phyloP scores from a whole-genome alignment of 768 basidiomycete genomes.

The Wakefieldia striispora region DNA sequence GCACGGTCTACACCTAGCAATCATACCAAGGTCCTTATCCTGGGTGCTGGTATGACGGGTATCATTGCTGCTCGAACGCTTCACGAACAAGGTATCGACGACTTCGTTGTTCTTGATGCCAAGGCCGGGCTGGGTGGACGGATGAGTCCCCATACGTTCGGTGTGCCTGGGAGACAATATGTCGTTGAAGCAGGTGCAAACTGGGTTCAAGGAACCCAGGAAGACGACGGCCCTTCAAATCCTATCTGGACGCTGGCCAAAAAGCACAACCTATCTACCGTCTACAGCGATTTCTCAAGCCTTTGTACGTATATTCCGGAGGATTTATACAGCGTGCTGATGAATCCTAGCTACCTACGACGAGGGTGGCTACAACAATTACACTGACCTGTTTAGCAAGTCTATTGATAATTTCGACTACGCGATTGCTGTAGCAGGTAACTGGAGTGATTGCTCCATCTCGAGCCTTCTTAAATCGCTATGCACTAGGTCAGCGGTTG shows the following conservation, averaged over 20 bases:
- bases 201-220: slow-evolving; percentile 58
- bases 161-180: slow-evolving; percentile 33
- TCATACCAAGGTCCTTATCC: slow-evolving; percentile 46
- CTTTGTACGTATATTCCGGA: background rate
- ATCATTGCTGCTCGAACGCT: slow-evolving; percentile 63
- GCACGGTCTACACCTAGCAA: slow-evolving; percentile 6
- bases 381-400: slow-evolving; percentile 40
- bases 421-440: slow-evolving; percentile 48
- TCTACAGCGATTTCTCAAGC: slow-evolving; percentile 10
- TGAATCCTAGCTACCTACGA: slow-evolving; percentile 50
- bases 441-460: slow-evolving; percentile 26
- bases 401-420: slow-evolving; percentile 39
- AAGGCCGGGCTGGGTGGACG: slow-evolving; percentile 61
- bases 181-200: slow-evolving; percentile 59
- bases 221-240: slow-evolving; percentile 49
- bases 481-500: slow-evolving; percentile 12
- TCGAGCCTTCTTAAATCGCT: slow-evolving; percentile 40
- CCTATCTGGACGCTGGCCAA: slow-evolving; percentile 58
- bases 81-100: slow-evolving; percentile 47
- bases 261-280: slow-evolving; percentile 51
- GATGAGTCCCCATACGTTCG: slow-evolving; percentile 49
- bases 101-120: slow-evolving; percentile 63
- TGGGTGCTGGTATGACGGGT: slow-evolving; percentile 67
- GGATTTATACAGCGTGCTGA: background rate
- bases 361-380: slow-evolving; percentile 47